Conservation (phyloP, 192 early-diverging fungal genomes). For the Coemansia sp. region DNA sequence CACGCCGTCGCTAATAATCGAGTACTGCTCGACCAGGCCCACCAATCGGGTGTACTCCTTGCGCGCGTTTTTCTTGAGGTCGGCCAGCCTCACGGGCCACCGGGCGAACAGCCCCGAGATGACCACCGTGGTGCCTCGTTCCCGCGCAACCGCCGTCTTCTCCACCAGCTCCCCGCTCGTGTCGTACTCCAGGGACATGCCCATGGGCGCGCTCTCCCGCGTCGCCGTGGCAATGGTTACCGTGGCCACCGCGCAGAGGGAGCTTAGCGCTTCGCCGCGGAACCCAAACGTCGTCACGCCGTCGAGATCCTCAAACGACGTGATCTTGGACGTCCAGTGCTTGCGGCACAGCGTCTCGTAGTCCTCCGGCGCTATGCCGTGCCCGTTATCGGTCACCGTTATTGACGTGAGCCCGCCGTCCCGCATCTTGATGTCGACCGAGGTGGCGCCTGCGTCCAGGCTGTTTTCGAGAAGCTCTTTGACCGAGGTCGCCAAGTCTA, state of each 20-base stretch:
- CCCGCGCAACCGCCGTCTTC: conserved; percentile 55
- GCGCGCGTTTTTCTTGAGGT: conserved; percentile 82
- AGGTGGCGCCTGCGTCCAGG: conserved; percentile 82
- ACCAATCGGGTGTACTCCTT: conserved; percentile 79
- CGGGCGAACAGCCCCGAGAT: conserved; percentile 75
- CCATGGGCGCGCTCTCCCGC: conserved; percentile 53
- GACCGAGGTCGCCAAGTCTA: conserved; percentile 77
- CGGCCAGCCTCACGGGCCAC: conserved; percentile 83
- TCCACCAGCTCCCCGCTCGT: conserved; percentile 58
- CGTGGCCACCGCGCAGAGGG: conserved; percentile 67
- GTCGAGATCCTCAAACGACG: conserved; percentile 73
- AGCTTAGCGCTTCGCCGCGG: conserved; percentile 89
- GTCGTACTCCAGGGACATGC: conserved; percentile 70
- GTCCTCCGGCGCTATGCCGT: conserved; percentile 68
- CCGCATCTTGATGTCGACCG: conserved; percentile 80
- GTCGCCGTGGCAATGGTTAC: conserved; percentile 72
- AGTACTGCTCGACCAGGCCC: conserved; percentile 80
- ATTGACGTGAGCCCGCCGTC: conserved; percentile 76
- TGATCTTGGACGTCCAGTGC: conserved; percentile 86
- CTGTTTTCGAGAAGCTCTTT: conserved; percentile 97
- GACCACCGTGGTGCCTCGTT: conserved; percentile 78
- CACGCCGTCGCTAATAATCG: conserved; percentile 68
- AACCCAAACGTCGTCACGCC: conserved; percentile 89
- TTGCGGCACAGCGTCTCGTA: conserved; percentile 78
- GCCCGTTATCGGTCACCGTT: conserved; percentile 86